Evolutionary conservation across 2,329 filamentous ascomycete genomes (phyloP), one percentile per base, ranked within the genome.

Genomic region (Colletotrichum trifolii): DNA sequence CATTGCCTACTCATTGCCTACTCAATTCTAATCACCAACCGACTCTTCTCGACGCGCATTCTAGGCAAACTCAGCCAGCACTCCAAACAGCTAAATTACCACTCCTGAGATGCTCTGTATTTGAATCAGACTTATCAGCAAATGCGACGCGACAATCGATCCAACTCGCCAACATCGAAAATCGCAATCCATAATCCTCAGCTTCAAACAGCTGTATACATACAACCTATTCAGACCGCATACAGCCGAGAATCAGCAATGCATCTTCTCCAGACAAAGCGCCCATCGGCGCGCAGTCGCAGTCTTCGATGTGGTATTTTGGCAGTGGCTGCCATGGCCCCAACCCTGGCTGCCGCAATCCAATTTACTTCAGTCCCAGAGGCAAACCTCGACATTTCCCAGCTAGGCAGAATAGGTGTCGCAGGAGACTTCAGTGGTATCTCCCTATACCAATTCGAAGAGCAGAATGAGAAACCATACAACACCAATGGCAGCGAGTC

Each of bases 341-440:
- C 77, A 39, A 78, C 79, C 9, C 64, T 84, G 49, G 77, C 82
- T 48, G 73, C 77, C 33, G 87, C 86, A 43, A 78, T 89, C 67
- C 83, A 81, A 36, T 90, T 92, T 76, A 86, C 82, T 49, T 76
- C 87, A 12, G 84, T 88, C 43, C 88, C 92, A 3, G 81, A 87
- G 12, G 82, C 91, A 61, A 89, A 94, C 72, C 87, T 99, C 74
- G 91, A 97, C 74, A 85, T 97, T 64, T 87, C 85, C 35, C 82
- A 89, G 62, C 82, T 99, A 40, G 96, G 96, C 63, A 88, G 91
- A 71, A 89, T 97, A 70, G 94, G 92, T 59, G 85, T 99, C 64
- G 91, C 89, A 2, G 96, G 96, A 71, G 90, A 97, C 78, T 99
- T 97, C 76, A 89, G 92, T 73, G 93, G 94, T 59, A 91, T 98